Percentiles rank a stretch among this genome's conserved stretches.
These are phyloP conservation scores for Incumbomyces lentus DNA, from an alignment of 2,329 filamentous ascomycete species.

Conservation along the genomic window DNA sequence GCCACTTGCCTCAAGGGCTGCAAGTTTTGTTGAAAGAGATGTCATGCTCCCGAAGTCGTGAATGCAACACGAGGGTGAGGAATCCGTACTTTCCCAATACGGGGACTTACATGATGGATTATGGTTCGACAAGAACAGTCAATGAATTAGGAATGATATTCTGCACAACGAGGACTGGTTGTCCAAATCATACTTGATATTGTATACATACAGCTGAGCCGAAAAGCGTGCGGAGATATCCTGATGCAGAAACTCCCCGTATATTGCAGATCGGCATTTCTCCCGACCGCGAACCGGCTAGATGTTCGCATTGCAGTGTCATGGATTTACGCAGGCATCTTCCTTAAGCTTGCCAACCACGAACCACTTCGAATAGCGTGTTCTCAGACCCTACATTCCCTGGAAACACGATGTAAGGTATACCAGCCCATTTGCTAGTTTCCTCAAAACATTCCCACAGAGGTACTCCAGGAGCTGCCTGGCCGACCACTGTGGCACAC, in stretches of 20 bases:
- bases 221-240: too few species aligned
- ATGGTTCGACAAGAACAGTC: too few species aligned
- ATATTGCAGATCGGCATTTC: too few species aligned
- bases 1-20: slow-evolving; percentile 29
- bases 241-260: too few species aligned
- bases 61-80: not conserved
- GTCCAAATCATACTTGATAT: too few species aligned
- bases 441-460: slow-evolving; percentile 49
- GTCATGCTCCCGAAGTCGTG: slow-evolving; percentile 24
- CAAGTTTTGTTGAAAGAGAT: slow-evolving; percentile 32
- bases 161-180: too few species aligned
- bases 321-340: too few species aligned
- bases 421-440: slow-evolving; percentile 39
- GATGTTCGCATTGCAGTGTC: too few species aligned
- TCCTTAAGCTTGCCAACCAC: slow-evolving; percentile 24
- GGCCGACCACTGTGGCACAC: slow-evolving; percentile 45
- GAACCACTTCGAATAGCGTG: slow-evolving; percentile 39
- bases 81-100: not conserved
- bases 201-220: too few species aligned
- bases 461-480: slow-evolving; percentile 48
- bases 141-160: too few species aligned
- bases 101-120: too few species aligned
- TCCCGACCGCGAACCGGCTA: too few species aligned
- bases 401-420: slow-evolving; percentile 43
- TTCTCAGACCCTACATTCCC: slow-evolving; percentile 46